phyloP scores from a whole-genome alignment of 768 basidiomycete genomes.

The Filobasidium wieringae region DNA sequence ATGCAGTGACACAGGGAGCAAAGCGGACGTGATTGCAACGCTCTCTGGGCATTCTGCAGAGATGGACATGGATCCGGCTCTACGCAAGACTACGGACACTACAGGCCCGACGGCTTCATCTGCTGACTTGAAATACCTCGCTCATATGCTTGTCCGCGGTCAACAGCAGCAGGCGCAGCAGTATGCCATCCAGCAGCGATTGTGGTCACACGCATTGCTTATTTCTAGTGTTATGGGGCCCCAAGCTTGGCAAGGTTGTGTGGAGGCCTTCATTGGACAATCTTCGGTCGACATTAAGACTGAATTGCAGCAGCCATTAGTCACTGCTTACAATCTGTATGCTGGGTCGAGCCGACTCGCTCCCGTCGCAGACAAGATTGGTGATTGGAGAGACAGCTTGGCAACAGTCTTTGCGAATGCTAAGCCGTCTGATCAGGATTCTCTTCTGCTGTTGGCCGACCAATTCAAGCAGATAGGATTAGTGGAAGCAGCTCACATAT shows the following conservation, averaged over 20 bases:
- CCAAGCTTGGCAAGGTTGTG: constrained; percentile 84
- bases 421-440: constrained; percentile 54
- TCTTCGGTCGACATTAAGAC: constrained; percentile 51
- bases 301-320: constrained; percentile 51
- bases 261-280: constrained; percentile 65
- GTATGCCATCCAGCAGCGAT: constrained; percentile 71
- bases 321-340: constrained; percentile 68
- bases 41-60: background rate
- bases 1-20: background rate
- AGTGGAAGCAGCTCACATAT: constrained; percentile 77
- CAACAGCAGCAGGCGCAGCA: constrained; percentile 76
- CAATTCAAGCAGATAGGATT: constrained; percentile 59
- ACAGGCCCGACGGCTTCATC: background rate
- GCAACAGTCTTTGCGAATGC: constrained; percentile 67
- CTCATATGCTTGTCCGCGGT: constrained; percentile 60
- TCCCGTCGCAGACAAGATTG: constrained; percentile 6
- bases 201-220: constrained; percentile 94
- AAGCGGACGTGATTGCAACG: background rate
- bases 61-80: background rate
- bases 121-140: constrained; percentile 13
- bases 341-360: constrained; percentile 55
- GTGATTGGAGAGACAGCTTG: constrained; percentile 70
- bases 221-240: constrained; percentile 87
- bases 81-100: background rate
- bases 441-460: constrained; percentile 74